Conservation (phyloP, 2,329 filamentous ascomycete genomes). For the Escovopsis sp. region DNA sequence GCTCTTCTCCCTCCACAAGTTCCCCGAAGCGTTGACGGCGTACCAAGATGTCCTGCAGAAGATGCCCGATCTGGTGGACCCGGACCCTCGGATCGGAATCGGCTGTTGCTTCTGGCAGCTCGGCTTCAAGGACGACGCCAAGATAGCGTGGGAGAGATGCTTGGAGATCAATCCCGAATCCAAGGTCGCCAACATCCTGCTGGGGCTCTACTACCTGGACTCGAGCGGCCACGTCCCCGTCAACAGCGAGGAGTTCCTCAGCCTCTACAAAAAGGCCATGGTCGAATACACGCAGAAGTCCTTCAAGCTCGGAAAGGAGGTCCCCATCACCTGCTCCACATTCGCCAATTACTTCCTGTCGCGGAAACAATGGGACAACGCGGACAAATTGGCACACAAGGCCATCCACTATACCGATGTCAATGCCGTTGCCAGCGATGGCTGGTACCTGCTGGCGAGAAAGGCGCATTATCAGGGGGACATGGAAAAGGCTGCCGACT, state of each 20-base stretch:
- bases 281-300: constrained; percentile 86
- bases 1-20: constrained; percentile 75
- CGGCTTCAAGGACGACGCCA: constrained; percentile 86
- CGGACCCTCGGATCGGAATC: constrained; percentile 89
- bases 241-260: constrained; percentile 71
- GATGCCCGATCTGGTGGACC: constrained; percentile 78
- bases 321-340: constrained; percentile 77
- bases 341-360: constrained; percentile 86
- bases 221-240: constrained; percentile 70
- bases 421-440: constrained; percentile 91
- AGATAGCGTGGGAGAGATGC: constrained; percentile 75
- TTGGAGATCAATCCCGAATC: constrained; percentile 70
- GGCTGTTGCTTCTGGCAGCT: constrained; percentile 96
- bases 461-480: constrained; percentile 81
- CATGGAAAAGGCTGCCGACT: constrained; percentile 61
- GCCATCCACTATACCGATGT: constrained; percentile 94
- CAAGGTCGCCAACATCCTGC: constrained; percentile 77
- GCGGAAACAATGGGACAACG: constrained; percentile 64
- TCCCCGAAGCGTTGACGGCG: constrained; percentile 62
- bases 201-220: constrained; percentile 83
- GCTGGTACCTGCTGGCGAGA: constrained; percentile 86
- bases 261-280: constrained; percentile 84
- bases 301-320: constrained; percentile 84
- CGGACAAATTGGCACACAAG: constrained; percentile 76
- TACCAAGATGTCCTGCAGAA: constrained; percentile 82